phyloP scores from a whole-genome alignment of 345 rosid genomes.

The Heritiera fomes region DNA sequence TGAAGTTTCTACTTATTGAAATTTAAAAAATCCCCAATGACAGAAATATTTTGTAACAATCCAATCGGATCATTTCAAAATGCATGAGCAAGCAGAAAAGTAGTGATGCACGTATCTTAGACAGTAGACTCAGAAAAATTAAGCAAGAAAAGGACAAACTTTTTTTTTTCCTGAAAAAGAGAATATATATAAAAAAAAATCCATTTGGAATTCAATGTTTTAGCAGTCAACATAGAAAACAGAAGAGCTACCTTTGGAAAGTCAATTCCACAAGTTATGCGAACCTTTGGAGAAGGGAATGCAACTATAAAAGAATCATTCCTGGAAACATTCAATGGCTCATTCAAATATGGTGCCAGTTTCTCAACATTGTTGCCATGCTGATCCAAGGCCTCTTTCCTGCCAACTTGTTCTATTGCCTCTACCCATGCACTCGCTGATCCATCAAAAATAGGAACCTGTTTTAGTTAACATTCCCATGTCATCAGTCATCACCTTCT shows the following conservation, averaged over 20 bases:
- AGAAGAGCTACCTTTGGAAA: conserved; percentile 57
- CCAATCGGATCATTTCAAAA: not conserved
- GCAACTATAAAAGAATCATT: conserved; percentile 70
- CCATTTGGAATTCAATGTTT: not conserved
- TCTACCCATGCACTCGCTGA: conserved; percentile 80
- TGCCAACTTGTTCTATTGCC: conserved; percentile 60
- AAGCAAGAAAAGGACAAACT: not conserved
- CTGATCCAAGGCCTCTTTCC: conserved; percentile 51
- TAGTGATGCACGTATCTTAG: not conserved
- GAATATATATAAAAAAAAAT: not conserved
- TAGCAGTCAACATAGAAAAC: not conserved
- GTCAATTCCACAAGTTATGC: conserved; percentile 73
- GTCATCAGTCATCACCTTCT: not conserved
- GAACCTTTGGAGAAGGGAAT: conserved; percentile 64
- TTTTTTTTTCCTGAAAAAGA: not conserved
- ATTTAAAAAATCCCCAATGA: not conserved
- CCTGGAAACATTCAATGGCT: conserved; percentile 54
- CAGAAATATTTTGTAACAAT: not conserved
- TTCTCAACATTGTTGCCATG: conserved; percentile 49
- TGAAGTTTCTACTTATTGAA: not conserved
- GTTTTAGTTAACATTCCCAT: conserved; percentile 20
- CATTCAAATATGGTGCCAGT: conserved; percentile 59
- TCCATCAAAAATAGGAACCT: conserved; percentile 92
- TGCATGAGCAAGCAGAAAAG: not conserved
- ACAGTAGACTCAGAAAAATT: not conserved